Percentiles rank a stretch among this genome's conserved stretches.
phyloP scores from a whole-genome alignment of 1,284 basidiomycete genomes.

The Chalciporus piperatoides region DNA sequence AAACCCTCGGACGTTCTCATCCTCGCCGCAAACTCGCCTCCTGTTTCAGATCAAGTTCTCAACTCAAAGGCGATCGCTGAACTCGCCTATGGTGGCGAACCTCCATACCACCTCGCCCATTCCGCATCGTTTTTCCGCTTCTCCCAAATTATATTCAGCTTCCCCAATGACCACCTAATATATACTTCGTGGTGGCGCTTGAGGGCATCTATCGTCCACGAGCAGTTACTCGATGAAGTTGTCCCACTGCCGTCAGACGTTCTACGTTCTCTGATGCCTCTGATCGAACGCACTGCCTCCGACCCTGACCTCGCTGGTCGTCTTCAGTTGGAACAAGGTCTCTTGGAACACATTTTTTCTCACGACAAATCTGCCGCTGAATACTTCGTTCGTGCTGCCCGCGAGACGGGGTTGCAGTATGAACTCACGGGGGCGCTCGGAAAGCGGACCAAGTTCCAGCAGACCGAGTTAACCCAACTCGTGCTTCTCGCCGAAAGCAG shows the following conservation, averaged over 20 bases:
- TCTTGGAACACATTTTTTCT: conserved; percentile 71
- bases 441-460: conserved; percentile 93
- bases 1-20: conserved; percentile 50
- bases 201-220: conserved; percentile 71
- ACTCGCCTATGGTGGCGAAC: conserved; percentile 87
- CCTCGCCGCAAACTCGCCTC: conserved; percentile 29
- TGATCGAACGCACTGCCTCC: conserved; percentile 40
- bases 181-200: conserved; percentile 77
- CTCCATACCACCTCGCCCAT: conserved; percentile 88
- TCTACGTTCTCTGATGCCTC: conserved; percentile 45
- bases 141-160: conserved; percentile 67
- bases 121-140: conserved; percentile 73
- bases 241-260: conserved; percentile 56
- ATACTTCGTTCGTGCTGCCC: conserved; percentile 77
- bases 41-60: conserved; percentile 51
- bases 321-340: conserved; percentile 76
- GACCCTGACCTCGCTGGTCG: conserved; percentile 68
- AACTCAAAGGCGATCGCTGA: conserved; percentile 70
- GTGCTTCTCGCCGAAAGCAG: conserved; percentile 90
- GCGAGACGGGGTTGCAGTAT: conserved; percentile 78
- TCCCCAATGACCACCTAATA: conserved; percentile 44
- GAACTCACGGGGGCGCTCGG: conserved; percentile 93
- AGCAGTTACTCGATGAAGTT: conserved; percentile 85
- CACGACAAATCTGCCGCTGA: conserved; percentile 80
- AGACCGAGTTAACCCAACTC: conserved; percentile 82